Base-by-base conservation (phyloP, 352 stramenopile species). In the Phytophthora melonis region DNA sequence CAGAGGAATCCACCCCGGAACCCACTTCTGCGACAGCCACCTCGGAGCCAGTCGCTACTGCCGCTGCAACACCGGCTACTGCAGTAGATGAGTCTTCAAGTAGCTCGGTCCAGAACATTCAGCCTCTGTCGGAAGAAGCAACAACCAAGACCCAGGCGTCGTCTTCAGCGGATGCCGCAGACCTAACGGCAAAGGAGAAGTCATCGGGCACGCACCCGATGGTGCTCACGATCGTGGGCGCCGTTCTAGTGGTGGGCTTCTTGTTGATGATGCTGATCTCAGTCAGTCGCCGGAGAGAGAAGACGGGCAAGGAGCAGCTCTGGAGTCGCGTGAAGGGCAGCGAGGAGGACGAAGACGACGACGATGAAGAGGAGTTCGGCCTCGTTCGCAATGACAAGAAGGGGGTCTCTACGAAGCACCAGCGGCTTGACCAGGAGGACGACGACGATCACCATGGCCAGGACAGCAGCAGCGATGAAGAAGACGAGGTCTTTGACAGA, bases 281-380 rank as follows among this genome's bases (percentile, higher is more conserved):
- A 18, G 71, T 93, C 49, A 88, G 84, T 68, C 77, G 83, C 25
- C 90, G 86, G 74, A 86, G 83, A 72, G 74, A 79, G 55, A 83
- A 83, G 39, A 82, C 79, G 11, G 80, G 75, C 23, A 86, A 90
- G 64, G 78, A 82, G 0, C 74, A 88, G 50, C 78, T 86, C 30
- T 93, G 86, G 82, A 92, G 85, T 36, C 88, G 88, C 13, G 88
- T 93, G 10, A 93, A 93, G 39, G 81, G 81, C 16, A 81, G 78
- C 47, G 89, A 91, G 16, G 83, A 88, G 34, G 85, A 91, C 25
- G 83, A 90, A n/a, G 82, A 89, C 49, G 83, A 89, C 50, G 75
- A 88, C 32, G 81, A 90, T 7, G 83, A 88, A 49, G 83, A 93
- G 52, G 86, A 91, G 55, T 86, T 93, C 23, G 82, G 75, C 11